Conservation (phyloP, 2,329 filamentous ascomycete genomes). For the Cladobotryum mycophilum region DNA sequence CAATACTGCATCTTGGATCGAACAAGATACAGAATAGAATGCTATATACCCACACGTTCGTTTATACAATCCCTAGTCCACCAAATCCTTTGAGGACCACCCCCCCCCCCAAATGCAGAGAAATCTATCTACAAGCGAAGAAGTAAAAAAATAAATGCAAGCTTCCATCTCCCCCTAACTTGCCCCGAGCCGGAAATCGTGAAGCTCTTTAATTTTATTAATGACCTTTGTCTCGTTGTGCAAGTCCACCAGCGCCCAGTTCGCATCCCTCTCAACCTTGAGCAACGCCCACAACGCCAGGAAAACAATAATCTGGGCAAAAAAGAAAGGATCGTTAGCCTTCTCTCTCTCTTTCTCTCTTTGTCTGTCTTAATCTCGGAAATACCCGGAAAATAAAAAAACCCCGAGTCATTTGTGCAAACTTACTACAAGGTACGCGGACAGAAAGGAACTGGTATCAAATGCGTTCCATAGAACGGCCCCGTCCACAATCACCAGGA, state of each 20-base stretch:
- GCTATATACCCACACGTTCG: too few relatives aligned
- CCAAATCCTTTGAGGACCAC: too few relatives aligned
- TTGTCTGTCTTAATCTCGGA: background rate
- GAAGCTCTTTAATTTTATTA: slow-evolving; percentile 7
- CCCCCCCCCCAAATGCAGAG: too few relatives aligned
- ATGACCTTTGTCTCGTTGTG: background rate
- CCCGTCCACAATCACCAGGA: slow-evolving; percentile 28
- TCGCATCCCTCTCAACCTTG: slow-evolving; percentile 5
- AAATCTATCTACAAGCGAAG: too few relatives aligned
- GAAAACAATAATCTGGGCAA: slow-evolving; percentile 5
- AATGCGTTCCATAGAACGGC: slow-evolving; percentile 31
- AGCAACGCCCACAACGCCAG: slow-evolving; percentile 2
- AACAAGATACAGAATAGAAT: too few relatives aligned
- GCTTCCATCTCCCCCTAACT: background rate
- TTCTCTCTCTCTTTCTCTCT: background rate
- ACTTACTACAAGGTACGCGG: slow-evolving; percentile 33
- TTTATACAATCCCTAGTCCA: too few relatives aligned
- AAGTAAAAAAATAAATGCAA: background rate
- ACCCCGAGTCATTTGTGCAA: too few relatives aligned
- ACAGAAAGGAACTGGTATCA: slow-evolving; percentile 28
- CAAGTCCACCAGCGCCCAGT: slow-evolving; percentile 8
- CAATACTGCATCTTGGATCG: too few relatives aligned
- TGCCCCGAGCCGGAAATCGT: slow-evolving; percentile 8
- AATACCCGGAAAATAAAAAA: background rate
- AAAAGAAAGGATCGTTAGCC: background rate